Base-by-base conservation (phyloP, 352 stramenopile genomes). In the Globisporangium parvum region DNA sequence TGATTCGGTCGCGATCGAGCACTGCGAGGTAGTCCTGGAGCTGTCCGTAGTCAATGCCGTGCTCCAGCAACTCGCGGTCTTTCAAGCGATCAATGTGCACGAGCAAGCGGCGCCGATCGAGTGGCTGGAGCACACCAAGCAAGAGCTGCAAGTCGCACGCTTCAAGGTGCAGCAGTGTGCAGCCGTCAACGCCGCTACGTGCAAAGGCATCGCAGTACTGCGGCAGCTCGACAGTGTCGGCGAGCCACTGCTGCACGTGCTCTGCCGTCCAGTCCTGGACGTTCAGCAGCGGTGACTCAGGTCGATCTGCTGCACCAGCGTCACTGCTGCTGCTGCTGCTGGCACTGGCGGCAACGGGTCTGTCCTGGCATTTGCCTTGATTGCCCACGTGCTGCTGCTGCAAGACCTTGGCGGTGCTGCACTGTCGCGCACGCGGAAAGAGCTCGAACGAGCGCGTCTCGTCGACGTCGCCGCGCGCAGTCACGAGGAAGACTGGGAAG, bases 11-110 rank as follows among this genome's bases (percentile, higher is more conserved):
- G 18, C 66, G 70, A 44, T 89, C 81, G 11, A 91, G 64, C 17
- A 91, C 73, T 0, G 78, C 75, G 18, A 91, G 53, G 52, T 91
- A 91, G 57, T 93, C 80, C 60, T 85, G 54, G 26, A 92, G 65
- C 51, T 92, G 79, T 0, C 66, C 74, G 51, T 85, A 90, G 63
- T 87, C 76, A 17, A 90, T 55, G 0, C 77, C 78, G 39, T 83
- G 70, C 42, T 70, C 63, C 2, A 89, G 57, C 26, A 87, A 57
- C 44, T 85, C 74, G n/a, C 71, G 63, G 60, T 89, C 78, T 24
- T 73, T 67, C 17, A 91, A 53, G 18, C 80, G 76, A 61, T 93
- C 77, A 2, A 93, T 60, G 41, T 77, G 65, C 10, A 76, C 41
- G 8, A 87, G 63, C 3, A 93, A 17, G 8, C 79, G 75, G 0